Base-by-base conservation (phyloP, 306 rosid species). In the Benincasa hispida region DNA sequence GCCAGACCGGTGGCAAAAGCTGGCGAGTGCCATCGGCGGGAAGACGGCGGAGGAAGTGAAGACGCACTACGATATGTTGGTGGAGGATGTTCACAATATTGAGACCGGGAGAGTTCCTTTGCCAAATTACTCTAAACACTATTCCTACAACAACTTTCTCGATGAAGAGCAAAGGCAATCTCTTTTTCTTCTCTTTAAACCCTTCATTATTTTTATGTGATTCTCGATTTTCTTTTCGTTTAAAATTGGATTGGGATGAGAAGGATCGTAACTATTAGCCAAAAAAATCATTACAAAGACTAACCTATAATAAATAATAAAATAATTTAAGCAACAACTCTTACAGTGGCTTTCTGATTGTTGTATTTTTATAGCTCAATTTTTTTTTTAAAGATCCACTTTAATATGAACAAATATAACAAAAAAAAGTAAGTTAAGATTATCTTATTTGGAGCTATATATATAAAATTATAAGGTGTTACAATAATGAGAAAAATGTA, bases 1-100 rank as follows among this genome's bases (percentile, higher is more conserved):
- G 0, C 91, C 96, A 0, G 91, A 90, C 15, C 79, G 90, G 17
- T 90, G 97, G 97, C 86, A 88, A 55, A 88, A 88, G 10, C 62
- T 92, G 72, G 93, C 96, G 6, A 86, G 77, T 25, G 93, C 92
- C 1, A 89, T 92, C 0, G 96, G 97, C 9, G 97, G 93, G 12
- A 92, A 92, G 47, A 84, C 93, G 2, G 90, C 77, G 22, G 97
- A 92, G 34, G 97, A 92, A 39, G 92, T 90, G 66, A 88, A 86
- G 82, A 81, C 68, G 42, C 97, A 92, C 78, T 92, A 90, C 27
- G 81, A 92, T 73, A 80, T 37, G 75, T 91, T 92, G 6, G 89
- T 90, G 5, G 90, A 92, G 32, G 96, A 92, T 62, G 84, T 89
- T 28, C 79, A 79, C 80, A 77, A 70, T 81, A 92, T 92, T 5